A percentile compares a stretch with the other conserved stretches of the same genome.
Evolutionary conservation across 2,329 filamentous ascomycete genomes (phyloP).

Genomic region (Zasmidium angulare): DNA sequence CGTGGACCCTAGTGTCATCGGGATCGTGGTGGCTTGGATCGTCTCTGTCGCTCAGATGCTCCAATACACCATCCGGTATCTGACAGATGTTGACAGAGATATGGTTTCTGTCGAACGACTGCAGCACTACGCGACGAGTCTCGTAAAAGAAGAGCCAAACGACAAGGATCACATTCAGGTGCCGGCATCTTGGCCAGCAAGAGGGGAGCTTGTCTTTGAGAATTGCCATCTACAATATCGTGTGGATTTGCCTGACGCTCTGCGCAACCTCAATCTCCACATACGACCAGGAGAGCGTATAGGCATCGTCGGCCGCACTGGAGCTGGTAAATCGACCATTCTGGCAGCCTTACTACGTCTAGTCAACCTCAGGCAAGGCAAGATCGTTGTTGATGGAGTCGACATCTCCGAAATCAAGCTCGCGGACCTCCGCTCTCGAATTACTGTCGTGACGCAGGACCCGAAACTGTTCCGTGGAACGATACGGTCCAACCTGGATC

Average conservation of each 20-base stretch:
- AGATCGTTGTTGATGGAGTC: slow-evolving; percentile 51
- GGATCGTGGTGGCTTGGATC: slow-evolving; percentile 89
- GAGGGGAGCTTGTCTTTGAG: slow-evolving; percentile 64
- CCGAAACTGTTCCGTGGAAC: slow-evolving; percentile 81
- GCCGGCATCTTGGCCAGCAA: slow-evolving; percentile 76
- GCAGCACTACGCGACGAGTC: slow-evolving; percentile 80
- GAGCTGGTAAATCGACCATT: slow-evolving; percentile 82
- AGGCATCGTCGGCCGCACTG: slow-evolving; percentile 77
- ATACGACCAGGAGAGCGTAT: slow-evolving; percentile 75
- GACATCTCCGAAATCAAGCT: slow-evolving; percentile 71
- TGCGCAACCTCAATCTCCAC: slow-evolving; percentile 60
- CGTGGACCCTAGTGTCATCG: slow-evolving; percentile 79
- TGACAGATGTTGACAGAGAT: slow-evolving; percentile 94
- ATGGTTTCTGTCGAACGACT: slow-evolving; percentile 96
- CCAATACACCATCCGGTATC: slow-evolving; percentile 89
- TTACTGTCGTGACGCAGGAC: slow-evolving; percentile 78
- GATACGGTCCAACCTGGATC: slow-evolving; percentile 75
- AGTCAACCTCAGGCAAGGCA: slow-evolving; percentile 48
- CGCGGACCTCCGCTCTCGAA: slow-evolving; percentile 70
- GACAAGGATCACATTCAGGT: slow-evolving; percentile 64
- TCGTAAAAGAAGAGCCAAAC: slow-evolving; percentile 86
- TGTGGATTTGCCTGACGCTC: slow-evolving; percentile 48
- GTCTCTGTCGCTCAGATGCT: slow-evolving; percentile 94
- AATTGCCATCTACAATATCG: slow-evolving; percentile 54
- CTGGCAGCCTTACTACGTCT: slow-evolving; percentile 81